phyloP scores from a whole-genome alignment of 495 filamentous ascomycete species.

The Pyronema omphalodes region DNA sequence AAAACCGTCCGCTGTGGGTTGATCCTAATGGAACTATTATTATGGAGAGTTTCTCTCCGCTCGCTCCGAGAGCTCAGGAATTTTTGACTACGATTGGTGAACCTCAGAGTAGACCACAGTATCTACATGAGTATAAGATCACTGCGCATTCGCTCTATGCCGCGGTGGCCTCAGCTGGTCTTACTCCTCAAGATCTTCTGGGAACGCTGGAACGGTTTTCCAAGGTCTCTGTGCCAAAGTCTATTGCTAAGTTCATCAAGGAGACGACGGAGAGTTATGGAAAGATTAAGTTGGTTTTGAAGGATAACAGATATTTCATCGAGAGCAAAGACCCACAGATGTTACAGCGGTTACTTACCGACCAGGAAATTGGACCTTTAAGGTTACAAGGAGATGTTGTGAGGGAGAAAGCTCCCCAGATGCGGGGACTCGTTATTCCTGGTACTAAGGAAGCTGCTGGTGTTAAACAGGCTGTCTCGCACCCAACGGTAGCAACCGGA shows the following conservation, averaged over 20 bases:
- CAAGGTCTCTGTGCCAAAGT: constrained; percentile 63
- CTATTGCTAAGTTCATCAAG: constrained; percentile 62
- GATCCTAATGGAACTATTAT: constrained; percentile 69
- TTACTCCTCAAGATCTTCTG: constrained; percentile 78
- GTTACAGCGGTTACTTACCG: constrained; percentile 62
- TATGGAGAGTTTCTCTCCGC: constrained; percentile 83
- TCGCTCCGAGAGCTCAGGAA: constrained; percentile 71
- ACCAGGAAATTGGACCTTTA: constrained; percentile 47
- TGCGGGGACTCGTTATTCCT: constrained; percentile 81
- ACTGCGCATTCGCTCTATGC: constrained; percentile 87
- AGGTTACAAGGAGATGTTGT: constrained; percentile 54
- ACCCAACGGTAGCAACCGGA: constrained; percentile 16
- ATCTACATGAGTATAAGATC: constrained; percentile 82
- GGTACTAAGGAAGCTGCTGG: constrained; percentile 87
- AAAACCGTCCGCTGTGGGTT: constrained; percentile 78
- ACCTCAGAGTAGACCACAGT: constrained; percentile 68
- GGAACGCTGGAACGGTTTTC: constrained; percentile 67
- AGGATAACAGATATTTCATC: constrained; percentile 83
- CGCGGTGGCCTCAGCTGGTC: constrained; percentile 66
- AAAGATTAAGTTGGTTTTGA: constrained; percentile 86
- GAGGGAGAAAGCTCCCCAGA: constrained; percentile 62
- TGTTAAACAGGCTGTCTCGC: constrained; percentile 41
- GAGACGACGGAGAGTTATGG: constrained; percentile 78
- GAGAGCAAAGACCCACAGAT: constrained; percentile 75
- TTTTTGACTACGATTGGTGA: constrained; percentile 93